Evolutionary conservation across 768 basidiomycete genomes (phyloP).

Genomic region (Lyophyllum semitale): DNA sequence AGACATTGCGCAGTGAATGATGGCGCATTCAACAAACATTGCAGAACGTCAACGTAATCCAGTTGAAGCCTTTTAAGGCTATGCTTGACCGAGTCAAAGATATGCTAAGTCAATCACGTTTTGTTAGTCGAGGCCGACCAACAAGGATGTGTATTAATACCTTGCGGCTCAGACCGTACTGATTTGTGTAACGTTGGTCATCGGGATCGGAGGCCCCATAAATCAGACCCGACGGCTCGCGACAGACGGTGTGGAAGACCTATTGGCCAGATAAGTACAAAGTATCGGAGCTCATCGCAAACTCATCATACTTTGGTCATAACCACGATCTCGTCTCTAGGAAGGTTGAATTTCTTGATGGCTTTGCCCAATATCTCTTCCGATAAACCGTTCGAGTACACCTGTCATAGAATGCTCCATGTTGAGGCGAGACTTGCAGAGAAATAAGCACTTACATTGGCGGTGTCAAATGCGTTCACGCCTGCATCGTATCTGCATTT

Average conservation of each 20-base stretch:
- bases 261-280: background rate
- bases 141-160: background rate
- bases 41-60: slow-evolving; percentile 63
- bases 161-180: slow-evolving; percentile 42
- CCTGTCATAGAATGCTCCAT: slow-evolving; percentile 29
- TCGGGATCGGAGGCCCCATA: slow-evolving; percentile 35
- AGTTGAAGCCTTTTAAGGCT: slow-evolving; percentile 42
- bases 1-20: background rate
- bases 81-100: slow-evolving; percentile 56
- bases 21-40: slow-evolving; percentile 30
- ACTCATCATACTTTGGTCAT: slow-evolving; percentile 53
- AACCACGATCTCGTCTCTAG: slow-evolving; percentile 76
- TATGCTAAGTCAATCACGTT: slow-evolving; percentile 34
- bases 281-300: slow-evolving; percentile 41
- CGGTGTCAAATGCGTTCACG: slow-evolving; percentile 65
- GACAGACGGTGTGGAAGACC: background rate
- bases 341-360: slow-evolving; percentile 64
- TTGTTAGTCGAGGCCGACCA: background rate
- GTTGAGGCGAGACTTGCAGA: background rate
- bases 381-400: slow-evolving; percentile 65
- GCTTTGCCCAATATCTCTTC: slow-evolving; percentile 72
- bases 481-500: slow-evolving; percentile 54
- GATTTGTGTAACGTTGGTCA: slow-evolving; percentile 52
- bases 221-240: slow-evolving; percentile 35
- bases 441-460: slow-evolving; percentile 19